These are phyloP conservation scores for Henckelia pumila DNA, from an alignment of 257 asterid genomes.

Conservation along the genomic window DNA sequence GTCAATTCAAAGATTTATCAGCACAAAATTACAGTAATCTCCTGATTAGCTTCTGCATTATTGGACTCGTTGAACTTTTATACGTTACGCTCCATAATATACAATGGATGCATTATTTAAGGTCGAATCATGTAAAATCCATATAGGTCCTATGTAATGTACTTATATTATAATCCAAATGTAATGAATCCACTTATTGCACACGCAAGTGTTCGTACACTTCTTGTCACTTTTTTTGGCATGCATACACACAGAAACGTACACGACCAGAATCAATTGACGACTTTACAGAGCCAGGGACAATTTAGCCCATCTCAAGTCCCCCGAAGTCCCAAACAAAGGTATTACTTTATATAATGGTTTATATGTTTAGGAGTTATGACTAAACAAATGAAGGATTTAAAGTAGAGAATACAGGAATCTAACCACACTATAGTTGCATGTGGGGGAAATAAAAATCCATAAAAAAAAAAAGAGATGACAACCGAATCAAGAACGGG, in stretches of 20 bases:
- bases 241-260: slow-evolving; percentile 33
- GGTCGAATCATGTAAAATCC: neutral
- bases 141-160: slow-evolving; percentile 4
- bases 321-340: slow-evolving; percentile 5
- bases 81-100: slow-evolving; percentile 14
- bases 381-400: neutral
- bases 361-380: slow-evolving; percentile 4
- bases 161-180: too few species aligned
- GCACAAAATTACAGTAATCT: neutral
- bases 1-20: slow-evolving; percentile 24
- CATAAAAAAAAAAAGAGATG: neutral
- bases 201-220: slow-evolving; percentile 14
- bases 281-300: slow-evolving; percentile 32
- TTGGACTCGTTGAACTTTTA: slow-evolving; percentile 21
- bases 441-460: slow-evolving; percentile 22
- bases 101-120: neutral
- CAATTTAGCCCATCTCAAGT: slow-evolving; percentile 14
- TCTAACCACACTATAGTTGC: slow-evolving; percentile 9
- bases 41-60: slow-evolving; percentile 7
- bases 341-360: neutral
- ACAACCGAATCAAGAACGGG: neutral
- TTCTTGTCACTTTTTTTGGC: slow-evolving; percentile 35
- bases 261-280: slow-evolving; percentile 45
- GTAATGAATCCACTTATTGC: too few species aligned
- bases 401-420: slow-evolving; percentile 12